Evolutionary conservation across 768 basidiomycete species (phyloP).

Genomic region (Boletus patriciae): DNA sequence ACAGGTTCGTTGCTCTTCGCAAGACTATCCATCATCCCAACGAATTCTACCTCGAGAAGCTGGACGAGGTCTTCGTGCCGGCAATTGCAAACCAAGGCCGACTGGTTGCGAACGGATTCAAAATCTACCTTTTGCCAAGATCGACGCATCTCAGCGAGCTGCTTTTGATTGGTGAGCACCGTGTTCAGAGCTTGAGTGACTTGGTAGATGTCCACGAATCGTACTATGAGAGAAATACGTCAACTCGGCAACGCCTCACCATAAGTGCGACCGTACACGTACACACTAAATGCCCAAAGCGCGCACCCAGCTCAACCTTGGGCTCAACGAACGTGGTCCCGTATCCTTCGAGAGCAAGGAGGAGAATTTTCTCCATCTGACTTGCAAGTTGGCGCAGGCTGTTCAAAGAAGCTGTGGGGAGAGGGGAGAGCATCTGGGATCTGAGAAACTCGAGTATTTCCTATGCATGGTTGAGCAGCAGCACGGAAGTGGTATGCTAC

Average conservation of each 20-base stretch:
- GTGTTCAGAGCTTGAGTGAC: conserved; percentile 87
- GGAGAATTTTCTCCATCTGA: conserved; percentile 89
- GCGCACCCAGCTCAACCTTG: conserved; percentile 86
- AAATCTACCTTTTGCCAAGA: conserved; percentile 90
- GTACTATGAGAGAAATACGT: conserved; percentile 49
- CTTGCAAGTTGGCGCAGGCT: conserved; percentile 79
- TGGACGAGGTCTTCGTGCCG: conserved; percentile 87
- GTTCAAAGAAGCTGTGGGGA: conserved; percentile 63
- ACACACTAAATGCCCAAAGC: conserved; percentile 90
- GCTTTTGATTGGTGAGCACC: conserved; percentile 86
- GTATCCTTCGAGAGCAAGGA: conserved; percentile 78
- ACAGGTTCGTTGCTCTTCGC: conserved; percentile 77
- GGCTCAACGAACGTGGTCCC: conserved; percentile 90
- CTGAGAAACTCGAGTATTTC: conserved; percentile 87
- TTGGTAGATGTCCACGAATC: conserved; percentile 90
- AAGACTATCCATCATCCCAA: conserved; percentile 69
- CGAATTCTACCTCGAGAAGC: conserved; percentile 82
- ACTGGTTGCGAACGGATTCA: conserved; percentile 88
- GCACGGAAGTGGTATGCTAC: neutral
- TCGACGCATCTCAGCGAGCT: conserved; percentile 79
- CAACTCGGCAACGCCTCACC: neutral
- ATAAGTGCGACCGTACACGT: conserved; percentile 36
- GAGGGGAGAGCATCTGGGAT: conserved; percentile 79
- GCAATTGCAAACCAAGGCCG: conserved; percentile 91
- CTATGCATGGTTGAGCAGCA: conserved; percentile 40